Conservation (phyloP, 495 filamentous ascomycete genomes). For the Aspergillus sclerotiicarbonarius region DNA sequence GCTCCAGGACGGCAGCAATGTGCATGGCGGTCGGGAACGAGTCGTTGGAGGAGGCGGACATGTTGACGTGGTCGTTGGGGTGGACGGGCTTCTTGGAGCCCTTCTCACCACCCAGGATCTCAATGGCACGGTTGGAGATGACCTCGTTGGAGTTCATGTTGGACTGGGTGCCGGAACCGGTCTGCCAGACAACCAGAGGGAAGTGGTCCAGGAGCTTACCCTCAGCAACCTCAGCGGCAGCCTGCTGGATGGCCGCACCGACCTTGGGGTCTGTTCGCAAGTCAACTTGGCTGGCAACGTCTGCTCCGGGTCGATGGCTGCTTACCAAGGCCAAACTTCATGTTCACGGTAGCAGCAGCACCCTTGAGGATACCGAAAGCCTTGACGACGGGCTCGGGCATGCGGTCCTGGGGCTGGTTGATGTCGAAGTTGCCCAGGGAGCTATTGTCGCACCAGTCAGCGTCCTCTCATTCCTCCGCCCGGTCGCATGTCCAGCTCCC, state of each 20-base stretch:
- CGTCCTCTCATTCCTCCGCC: constrained; percentile 2
- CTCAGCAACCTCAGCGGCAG: constrained; percentile 87
- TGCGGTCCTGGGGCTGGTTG: constrained; percentile 98
- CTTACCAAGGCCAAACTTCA: constrained; percentile 91
- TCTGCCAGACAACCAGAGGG: constrained; percentile 98
- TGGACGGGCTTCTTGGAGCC: constrained; percentile 97
- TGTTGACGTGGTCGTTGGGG: constrained; percentile 99
- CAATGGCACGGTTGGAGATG: constrained; percentile 98
- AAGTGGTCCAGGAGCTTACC: constrained; percentile 97
- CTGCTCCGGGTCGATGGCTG: background rate
- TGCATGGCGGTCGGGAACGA: constrained; percentile 99
- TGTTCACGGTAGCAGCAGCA: constrained; percentile 93
- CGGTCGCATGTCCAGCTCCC: background rate
- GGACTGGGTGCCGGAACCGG: constrained; percentile 95
- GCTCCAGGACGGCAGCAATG: constrained; percentile 92
- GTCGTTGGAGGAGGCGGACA: constrained; percentile 97
- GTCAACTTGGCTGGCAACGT: constrained; percentile 11
- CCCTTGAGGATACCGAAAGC: constrained; percentile 98
- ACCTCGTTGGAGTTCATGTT: constrained; percentile 99
- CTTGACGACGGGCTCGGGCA: constrained; percentile 87
- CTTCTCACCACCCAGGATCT: constrained; percentile 92
- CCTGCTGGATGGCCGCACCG: constrained; percentile 90
- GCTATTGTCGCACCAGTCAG: constrained; percentile 31
- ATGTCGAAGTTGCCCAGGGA: constrained; percentile 97
- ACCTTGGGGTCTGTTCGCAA: constrained; percentile 69